Evolutionary conservation across 345 rosid species (phyloP), one percentile per base, ranked within the genome.

Genomic region (Acer saccharum): DNA sequence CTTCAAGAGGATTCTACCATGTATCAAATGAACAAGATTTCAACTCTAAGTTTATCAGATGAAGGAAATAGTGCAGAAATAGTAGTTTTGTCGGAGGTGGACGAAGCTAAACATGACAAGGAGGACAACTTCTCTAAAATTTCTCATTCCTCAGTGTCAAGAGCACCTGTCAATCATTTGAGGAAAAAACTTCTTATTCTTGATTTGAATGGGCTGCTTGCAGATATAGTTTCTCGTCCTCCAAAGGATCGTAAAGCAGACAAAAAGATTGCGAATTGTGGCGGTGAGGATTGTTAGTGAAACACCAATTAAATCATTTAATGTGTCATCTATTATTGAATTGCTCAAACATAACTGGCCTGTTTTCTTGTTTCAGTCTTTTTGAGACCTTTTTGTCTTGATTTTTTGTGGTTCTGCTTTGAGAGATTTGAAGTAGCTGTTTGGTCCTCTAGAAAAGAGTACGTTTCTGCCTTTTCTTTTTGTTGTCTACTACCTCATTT

Each of bases 161-260:
- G 32, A 68, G 74, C 73, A 78, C 70, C 61, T 60, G 25, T 46
- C 43, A 21, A 77, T 44, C 76, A 10, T 1, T 60, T 68, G 35
- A 85, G 75, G 77, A 90, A 83, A 46, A 92, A 89, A 29, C 96
- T 93, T 78, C 88, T 92, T 29, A 87, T 95, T 80, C 95, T 95
- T 82, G 97, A 96, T 83, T 79, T 96, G 83, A 96, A 96, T 80
- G 99, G 99, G 58, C 80, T 93, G 74, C 95, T 96, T 64, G 95
- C 87, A 13, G 94, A 89, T 84, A 81, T 93, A 21, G 91, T 89
- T 58, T 79, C 81, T 73, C 68, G 71, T 69, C 86, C 88, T 76
- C 83, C 86, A 21, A 80, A 84, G 79, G 81, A 71, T 68, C 76
- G 3, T 71, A 84, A 73, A 65, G 85, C 93, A 18, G 97, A 92